phyloP scores from a whole-genome alignment of 2,329 filamentous ascomycete genomes.

The Lachnellula hyalina region DNA sequence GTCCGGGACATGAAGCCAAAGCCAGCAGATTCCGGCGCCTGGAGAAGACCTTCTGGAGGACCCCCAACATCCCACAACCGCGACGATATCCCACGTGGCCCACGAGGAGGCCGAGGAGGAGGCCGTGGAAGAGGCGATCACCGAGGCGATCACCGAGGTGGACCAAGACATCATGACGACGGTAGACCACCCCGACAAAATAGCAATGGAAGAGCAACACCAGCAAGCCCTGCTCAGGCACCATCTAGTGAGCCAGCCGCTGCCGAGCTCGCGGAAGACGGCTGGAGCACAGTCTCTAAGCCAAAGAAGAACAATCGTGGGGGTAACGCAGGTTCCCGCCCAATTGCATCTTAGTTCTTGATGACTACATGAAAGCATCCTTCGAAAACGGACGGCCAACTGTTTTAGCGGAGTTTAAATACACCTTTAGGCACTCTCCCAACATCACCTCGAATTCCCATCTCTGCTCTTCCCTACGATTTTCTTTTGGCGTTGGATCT shows the following conservation, averaged over 20 bases:
- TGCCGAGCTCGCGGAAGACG: conserved; percentile 50
- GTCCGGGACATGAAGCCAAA: conserved; percentile 47
- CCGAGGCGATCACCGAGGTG: conserved; percentile 30
- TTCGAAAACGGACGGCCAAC: conserved; percentile 1
- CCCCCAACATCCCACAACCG: conserved; percentile 37
- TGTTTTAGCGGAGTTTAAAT: conserved; percentile 2
- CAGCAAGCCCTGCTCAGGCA: conserved; percentile 37
- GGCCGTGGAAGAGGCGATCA: conserved; percentile 38
- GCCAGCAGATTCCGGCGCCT: conserved; percentile 54
- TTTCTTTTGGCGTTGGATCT: conserved; percentile 30
- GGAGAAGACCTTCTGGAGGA: conserved; percentile 48
- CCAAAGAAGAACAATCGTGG: conserved; percentile 33
- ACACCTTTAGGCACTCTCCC: conserved; percentile 1
- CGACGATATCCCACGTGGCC: conserved; percentile 36
- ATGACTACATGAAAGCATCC: conserved; percentile 8
- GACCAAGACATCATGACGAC: conserved; percentile 27
- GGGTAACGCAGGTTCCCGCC: conserved; percentile 28
- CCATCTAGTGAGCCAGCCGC: conserved; percentile 31
- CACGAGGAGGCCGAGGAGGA: conserved; percentile 37
- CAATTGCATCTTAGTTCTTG: conserved; percentile 29
- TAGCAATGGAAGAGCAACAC: conserved; percentile 40
- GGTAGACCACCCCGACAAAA: conserved; percentile 21
- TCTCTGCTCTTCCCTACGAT: conserved; percentile 22
- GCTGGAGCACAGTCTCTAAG: conserved; percentile 56
- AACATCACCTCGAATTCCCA: conserved; percentile 6